phyloP scores from a whole-genome alignment of 345 rosid species.

The Hevea brasiliensis region DNA sequence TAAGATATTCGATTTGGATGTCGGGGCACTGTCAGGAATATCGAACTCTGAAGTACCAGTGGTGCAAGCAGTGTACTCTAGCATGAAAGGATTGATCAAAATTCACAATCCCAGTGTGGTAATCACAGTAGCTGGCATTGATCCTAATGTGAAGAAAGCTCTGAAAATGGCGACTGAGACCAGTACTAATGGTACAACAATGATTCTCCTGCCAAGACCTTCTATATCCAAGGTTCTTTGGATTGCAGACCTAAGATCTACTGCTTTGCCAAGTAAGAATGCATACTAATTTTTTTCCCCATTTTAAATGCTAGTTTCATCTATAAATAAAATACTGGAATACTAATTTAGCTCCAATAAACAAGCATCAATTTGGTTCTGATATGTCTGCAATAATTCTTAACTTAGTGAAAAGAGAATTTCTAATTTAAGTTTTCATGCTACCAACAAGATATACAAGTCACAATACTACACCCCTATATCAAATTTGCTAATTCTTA shows the following conservation, averaged over 20 bases:
- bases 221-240: constrained; percentile 82
- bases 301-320: neutral
- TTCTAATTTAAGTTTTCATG: no score
- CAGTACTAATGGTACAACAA: constrained; percentile 43
- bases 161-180: constrained; percentile 81
- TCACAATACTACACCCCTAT: no score
- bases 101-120: constrained; percentile 92
- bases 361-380: neutral
- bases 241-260: constrained; percentile 96
- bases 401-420: no score
- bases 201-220: constrained; percentile 69
- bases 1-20: constrained; percentile 80
- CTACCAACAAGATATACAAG: no score
- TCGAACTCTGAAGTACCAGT: constrained; percentile 91
- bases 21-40: constrained; percentile 60
- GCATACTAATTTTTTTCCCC: constrained; percentile 5
- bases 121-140: constrained; percentile 69
- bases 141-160: constrained; percentile 78
- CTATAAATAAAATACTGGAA: neutral
- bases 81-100: constrained; percentile 88
- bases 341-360: neutral
- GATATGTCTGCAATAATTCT: no score
- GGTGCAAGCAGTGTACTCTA: constrained; percentile 74
- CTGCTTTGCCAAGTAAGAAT: constrained; percentile 88
- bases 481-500: no score